Conservation (phyloP, 1,139 yeast genomes). For the Suhomyces anneliseae region DNA sequence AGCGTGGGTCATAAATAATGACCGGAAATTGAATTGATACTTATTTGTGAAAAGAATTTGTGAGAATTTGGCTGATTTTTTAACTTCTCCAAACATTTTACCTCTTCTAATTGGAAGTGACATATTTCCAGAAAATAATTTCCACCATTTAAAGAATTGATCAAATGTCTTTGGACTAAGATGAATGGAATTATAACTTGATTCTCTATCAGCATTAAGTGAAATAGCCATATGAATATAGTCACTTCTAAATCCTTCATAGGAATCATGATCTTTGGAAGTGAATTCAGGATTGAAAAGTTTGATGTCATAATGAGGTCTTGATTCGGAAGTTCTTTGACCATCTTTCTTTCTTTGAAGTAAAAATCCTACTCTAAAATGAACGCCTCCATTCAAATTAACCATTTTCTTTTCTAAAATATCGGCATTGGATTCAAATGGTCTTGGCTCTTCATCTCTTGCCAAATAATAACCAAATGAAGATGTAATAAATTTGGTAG, state of each 20-base stretch:
- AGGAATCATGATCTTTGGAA: conserved; percentile 64
- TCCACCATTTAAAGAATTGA: conserved; percentile 49
- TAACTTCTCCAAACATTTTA: conserved; percentile 37
- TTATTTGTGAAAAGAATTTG: conserved; percentile 44
- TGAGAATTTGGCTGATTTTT: conserved; percentile 40
- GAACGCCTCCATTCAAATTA: conserved; percentile 59
- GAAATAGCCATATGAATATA: conserved; percentile 78
- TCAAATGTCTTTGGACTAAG: conserved; percentile 40
- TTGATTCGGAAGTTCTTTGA: conserved; percentile 51
- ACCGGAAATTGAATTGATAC: conserved; percentile 39
- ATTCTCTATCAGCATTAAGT: conserved; percentile 50
- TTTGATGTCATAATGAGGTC: conserved; percentile 70
- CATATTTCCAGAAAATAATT: conserved; percentile 43
- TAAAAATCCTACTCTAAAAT: conserved; percentile 56
- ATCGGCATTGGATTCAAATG: conserved; percentile 7
- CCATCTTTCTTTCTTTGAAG: conserved; percentile 50
- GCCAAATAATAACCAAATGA: conserved; percentile 55
- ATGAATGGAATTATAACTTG: conserved; percentile 44
- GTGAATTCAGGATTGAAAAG: conserved; percentile 65
- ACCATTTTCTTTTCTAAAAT: conserved; percentile 54
- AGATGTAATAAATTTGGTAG: conserved; percentile 43
- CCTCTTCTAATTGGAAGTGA: conserved; percentile 45
- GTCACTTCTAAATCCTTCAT: conserved; percentile 73
- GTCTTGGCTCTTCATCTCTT: conserved; percentile 14
- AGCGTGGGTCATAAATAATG: conserved; percentile 43